Conservation (phyloP, 805 yeast species). For the Clavispora vitiphila region DNA sequence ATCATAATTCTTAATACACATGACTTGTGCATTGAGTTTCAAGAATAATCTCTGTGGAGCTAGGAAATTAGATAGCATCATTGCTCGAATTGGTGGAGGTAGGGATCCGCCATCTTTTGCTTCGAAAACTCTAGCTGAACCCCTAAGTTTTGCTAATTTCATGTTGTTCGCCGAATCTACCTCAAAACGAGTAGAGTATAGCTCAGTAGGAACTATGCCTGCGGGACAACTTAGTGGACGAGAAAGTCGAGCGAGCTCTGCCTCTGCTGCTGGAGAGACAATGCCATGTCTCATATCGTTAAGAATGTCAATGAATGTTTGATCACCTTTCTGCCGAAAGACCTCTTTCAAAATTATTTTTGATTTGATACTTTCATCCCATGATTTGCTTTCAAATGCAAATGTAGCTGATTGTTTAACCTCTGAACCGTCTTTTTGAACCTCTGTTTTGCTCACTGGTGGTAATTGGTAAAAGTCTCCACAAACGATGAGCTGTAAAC, state of each 20-base stretch:
- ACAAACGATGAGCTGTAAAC: slow-evolving; percentile 80
- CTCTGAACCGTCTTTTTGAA: slow-evolving; percentile 23
- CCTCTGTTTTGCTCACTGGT: slow-evolving; percentile 54
- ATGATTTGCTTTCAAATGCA: slow-evolving; percentile 70
- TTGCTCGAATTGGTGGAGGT: slow-evolving; percentile 19
- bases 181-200: slow-evolving; percentile 81
- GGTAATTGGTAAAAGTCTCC: slow-evolving; percentile 98
- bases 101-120: slow-evolving; percentile 31
- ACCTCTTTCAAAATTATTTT: slow-evolving; percentile 74
- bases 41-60: slow-evolving; percentile 26
- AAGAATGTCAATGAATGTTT: slow-evolving; percentile 67
- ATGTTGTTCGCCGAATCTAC: slow-evolving; percentile 70
- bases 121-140: slow-evolving; percentile 40
- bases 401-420: slow-evolving; percentile 34
- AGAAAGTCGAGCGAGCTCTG: slow-evolving; percentile 47
- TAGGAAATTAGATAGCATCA: slow-evolving; percentile 12
- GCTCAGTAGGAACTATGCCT: slow-evolving; percentile 83
- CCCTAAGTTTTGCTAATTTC: slow-evolving; percentile 38
- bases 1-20: slow-evolving; percentile 74
- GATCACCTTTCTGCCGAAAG: slow-evolving; percentile 84
- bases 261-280: slow-evolving; percentile 45
- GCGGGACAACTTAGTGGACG: slow-evolving; percentile 58
- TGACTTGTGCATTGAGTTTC: slow-evolving; percentile 88
- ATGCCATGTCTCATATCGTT: slow-evolving; percentile 76
- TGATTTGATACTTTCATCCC: slow-evolving; percentile 59